Evolutionary conservation across 2,329 filamentous ascomycete genomes (phyloP).

Genomic region (Phialemonium atrogriseum): DNA sequence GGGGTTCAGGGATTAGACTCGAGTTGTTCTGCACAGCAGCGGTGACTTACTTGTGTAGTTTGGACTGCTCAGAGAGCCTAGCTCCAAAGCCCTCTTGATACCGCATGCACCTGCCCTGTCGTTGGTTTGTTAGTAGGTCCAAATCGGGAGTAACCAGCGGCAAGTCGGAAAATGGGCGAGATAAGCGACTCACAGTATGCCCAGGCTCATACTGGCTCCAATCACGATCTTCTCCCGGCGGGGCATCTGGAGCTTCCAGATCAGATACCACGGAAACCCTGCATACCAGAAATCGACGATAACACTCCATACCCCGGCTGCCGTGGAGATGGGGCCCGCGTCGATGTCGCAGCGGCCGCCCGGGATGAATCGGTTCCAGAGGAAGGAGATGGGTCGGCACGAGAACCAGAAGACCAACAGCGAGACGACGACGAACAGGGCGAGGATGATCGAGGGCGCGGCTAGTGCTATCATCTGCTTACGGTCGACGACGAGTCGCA

Average conservation of each 20-base stretch:
- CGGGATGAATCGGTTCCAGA: conserved; percentile 9
- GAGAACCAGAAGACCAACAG: conserved; percentile 12
- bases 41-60: conserved; percentile 8
- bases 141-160: background rate
- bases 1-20: background rate
- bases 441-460: conserved; percentile 23
- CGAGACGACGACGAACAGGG: conserved; percentile 6
- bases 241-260: conserved; percentile 11
- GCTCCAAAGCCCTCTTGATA: conserved; percentile 9
- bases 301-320: conserved; percentile 1
- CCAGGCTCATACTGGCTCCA: conserved; percentile 10
- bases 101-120: conserved; percentile 11
- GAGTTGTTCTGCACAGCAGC: background rate
- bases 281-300: conserved; percentile 11
- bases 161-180: background rate
- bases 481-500: conserved; percentile 23
- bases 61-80: conserved; percentile 6
- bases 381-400: conserved; percentile 9
- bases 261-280: conserved; percentile 9
- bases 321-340: conserved; percentile 7
- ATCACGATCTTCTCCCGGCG: conserved; percentile 10
- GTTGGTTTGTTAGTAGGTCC: background rate
- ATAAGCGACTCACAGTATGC: conserved; percentile 7
- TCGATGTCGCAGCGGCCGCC: conserved; percentile 11
- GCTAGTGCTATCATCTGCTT: conserved; percentile 30